These are phyloP conservation scores for Phlyctochytrium bullatum DNA, from an alignment of 192 early-diverging fungal genomes.

Conservation along the genomic window DNA sequence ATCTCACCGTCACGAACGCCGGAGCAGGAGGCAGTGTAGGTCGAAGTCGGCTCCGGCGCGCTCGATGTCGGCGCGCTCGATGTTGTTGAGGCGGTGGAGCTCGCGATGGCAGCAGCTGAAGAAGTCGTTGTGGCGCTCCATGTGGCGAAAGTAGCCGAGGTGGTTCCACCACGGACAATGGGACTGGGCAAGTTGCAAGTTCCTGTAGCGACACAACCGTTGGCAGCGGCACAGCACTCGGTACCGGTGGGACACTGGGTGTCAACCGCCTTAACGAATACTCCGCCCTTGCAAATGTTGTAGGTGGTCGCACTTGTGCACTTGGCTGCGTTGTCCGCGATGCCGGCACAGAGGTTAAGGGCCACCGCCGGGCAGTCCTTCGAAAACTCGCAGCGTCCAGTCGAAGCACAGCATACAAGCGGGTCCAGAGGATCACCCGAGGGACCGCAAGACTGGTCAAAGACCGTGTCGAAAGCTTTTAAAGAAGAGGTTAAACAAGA, in stretches of 20 bases:
- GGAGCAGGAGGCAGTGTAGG: not conserved
- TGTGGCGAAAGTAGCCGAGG: not conserved
- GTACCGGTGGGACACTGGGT: not conserved
- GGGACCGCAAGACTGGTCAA: not conserved
- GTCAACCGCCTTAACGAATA: not conserved
- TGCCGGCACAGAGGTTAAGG: not conserved
- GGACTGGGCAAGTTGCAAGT: not conserved
- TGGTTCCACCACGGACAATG: not conserved
- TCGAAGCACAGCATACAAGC: not conserved
- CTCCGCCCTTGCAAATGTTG: conserved; percentile 3
- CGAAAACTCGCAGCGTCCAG: conserved; percentile 3
- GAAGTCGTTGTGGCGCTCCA: not conserved
- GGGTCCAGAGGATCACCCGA: too few relatives aligned
- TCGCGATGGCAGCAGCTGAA: not conserved
- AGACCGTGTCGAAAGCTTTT: not conserved
- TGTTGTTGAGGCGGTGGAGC: not conserved
- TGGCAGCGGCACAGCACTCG: not conserved
- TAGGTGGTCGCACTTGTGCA: conserved; percentile 1
- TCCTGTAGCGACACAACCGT: conserved; percentile 1
- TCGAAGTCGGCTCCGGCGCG: not conserved
- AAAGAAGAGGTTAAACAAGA: not conserved
- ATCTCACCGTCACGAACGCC: not conserved
- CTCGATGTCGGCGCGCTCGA: too few relatives aligned
- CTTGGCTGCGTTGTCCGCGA: not conserved
- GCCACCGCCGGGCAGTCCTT: conserved; percentile 1